Evolutionary conservation across 1,284 basidiomycete genomes (phyloP).

Genomic region (Malassezia slooffiae): DNA sequence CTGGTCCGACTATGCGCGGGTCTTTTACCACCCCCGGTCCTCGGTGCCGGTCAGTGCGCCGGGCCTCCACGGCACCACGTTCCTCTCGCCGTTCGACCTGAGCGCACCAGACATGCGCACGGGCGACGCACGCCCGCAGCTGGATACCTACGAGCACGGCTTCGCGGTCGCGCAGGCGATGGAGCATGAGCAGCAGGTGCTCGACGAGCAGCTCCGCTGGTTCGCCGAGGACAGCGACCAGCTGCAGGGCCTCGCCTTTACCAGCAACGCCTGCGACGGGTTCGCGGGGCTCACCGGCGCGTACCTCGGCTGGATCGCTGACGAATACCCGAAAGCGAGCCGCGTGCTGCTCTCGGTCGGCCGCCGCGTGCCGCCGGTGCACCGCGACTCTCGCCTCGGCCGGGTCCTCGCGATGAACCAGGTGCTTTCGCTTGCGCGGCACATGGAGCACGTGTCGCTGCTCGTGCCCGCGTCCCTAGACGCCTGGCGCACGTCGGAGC

Average conservation of each 20-base stretch:
- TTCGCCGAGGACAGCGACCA: constrained; percentile 37
- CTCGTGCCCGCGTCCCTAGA: constrained; percentile 20
- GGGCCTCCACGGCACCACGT: constrained; percentile 8
- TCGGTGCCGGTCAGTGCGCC: constrained; percentile 23
- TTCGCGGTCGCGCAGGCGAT: constrained; percentile 17
- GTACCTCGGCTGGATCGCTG: constrained; percentile 25
- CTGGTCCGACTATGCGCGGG: constrained; percentile 38
- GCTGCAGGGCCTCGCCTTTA: constrained; percentile 33
- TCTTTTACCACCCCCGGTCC: constrained; percentile 29
- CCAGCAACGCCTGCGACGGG: constrained; percentile 27
- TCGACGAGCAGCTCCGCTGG: constrained; percentile 36
- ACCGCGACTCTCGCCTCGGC: constrained; percentile 4
- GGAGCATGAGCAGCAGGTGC: constrained; percentile 25
- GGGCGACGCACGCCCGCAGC: constrained; percentile 8
- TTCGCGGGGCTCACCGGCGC: constrained; percentile 27
- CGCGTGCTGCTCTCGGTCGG: constrained; percentile 20
- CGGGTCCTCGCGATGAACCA: constrained; percentile 29
- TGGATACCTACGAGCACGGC: constrained; percentile 30
- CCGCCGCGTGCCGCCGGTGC: neutral
- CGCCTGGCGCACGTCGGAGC: constrained; percentile 3
- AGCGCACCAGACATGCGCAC: neutral
- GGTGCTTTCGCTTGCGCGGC: constrained; percentile 18
- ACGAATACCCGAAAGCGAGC: constrained; percentile 35
- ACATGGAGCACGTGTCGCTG: constrained; percentile 23
- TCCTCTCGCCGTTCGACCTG: neutral